Base-by-base conservation (phyloP, 257 asterid species). In the Capsicum baccatum region DNA sequence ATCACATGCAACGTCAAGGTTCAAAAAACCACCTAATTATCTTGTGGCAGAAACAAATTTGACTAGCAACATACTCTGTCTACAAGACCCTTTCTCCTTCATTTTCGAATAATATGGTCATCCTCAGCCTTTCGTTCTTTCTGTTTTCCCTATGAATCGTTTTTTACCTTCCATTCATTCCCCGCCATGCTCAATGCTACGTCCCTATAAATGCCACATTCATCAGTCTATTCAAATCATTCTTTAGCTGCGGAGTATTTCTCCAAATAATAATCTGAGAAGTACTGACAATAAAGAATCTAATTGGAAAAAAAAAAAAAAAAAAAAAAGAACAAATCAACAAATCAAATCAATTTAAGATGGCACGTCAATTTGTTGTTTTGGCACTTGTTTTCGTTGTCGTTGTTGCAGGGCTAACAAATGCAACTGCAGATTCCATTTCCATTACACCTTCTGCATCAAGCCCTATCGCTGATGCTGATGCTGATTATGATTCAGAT, bases 361-460 rank as follows among this genome's bases (percentile, higher is more conserved):
- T 94, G 98, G 94, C 92, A 35, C 94, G 94, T 14, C 95, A 90
- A 66, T 69, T 83, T 80, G 48, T 89, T 62, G 91, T 85, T 12
- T 83, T 93, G 44, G 92, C 92, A 48, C 67, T 92, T 35, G 56
- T 92, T 83, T 83, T 92, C 80, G 84, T 89, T 78, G 96, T 88
- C 52, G 26, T 73, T 86, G 63, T 88, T 9, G 89, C 80, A 5
- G 94, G 93, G 6, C 84, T 84, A 78, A 63, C 81, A 26, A 48
- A 76, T 4, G 26, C 81, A 2, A 35, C 54, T 5, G 21, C 80
- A 9, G 0, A 12, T 19, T 4, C 60, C 16, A 59, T 60, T 5
- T 19, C 80, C 0, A 3, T 8, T 11, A 48, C 80, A 11, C 80
- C 80, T 10, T 59, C 19, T 47, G 81, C 81, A 8, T 74, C 81